Evolutionary conservation across 1,284 basidiomycete species (phyloP), one percentile per base, ranked within the genome.

Genomic region (Ustilago loliicola): DNA sequence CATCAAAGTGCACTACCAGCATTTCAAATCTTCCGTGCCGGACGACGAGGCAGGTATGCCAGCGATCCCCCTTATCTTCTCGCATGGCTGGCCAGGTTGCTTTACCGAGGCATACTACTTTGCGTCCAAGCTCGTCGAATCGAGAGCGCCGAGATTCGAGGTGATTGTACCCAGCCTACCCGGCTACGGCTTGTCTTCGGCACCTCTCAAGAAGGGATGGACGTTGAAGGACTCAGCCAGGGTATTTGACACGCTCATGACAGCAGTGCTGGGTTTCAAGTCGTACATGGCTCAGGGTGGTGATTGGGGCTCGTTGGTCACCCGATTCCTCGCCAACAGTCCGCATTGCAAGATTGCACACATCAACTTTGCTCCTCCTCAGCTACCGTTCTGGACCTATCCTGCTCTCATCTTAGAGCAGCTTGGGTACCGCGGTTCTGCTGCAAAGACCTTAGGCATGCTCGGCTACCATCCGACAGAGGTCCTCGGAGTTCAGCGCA

Each of bases 81-180:
- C 61, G 15, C 81, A 83, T 48, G 81, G 81, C 21, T 83, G 80
- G 80, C 81, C 81, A 0, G 81, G 81, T 3, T 77, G 66, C 36
- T 82, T 82, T 47, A 66, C 71, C 6, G 81, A 82, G 34, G 79
- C 36, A 2, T 64, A 61, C 55, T 62, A 74, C 34, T 68, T 82
- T 42, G 62, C 76, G 1, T 38, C 57, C 3, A 64, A 62, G 61
- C 66, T 82, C 7, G 54, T 66, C 50, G 55, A 66, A 17, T 69
- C 64, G n/a, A 38, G 40, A 15, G 42, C 63, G 3, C 79, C 76
- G 2, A 65, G 77, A 1, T 82, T 83, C 48, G 68, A 83, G 45
- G 80, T 83, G 48, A 65, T 82, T n/a, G 77, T 79, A 11, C 81
- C 81, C n/a, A 82, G 80, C 15, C 48, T 83, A 23, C 74, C 77